Base-by-base conservation (phyloP, 768 basidiomycete species). In the Auricularia sp. region DNA sequence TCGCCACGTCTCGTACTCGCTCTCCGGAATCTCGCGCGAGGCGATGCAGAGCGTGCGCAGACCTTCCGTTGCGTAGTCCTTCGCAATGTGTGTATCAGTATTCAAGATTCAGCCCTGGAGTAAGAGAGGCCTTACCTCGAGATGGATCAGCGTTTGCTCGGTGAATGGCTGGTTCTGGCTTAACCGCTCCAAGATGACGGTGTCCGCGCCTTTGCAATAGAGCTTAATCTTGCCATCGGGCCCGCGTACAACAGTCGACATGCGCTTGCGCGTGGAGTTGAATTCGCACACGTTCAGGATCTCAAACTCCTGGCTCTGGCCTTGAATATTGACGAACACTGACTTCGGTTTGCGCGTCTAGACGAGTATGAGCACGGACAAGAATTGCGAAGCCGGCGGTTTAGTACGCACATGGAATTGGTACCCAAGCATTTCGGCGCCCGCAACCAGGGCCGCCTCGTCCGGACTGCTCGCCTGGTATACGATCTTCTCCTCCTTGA, bases 391-490 rank as follows among this genome's bases (percentile, higher is more conserved):
- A 29, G 2, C 29, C 29, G 29, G 29, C 29, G 29, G 29, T 29
- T 29, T 29, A 29, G 29, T 14, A 82, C 92, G 68, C 69, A 97
- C 96, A 69, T 93, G 91, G 75, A 99, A 99, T 67, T 89, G 89
- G 74, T 92, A 98, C 0, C 94, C 94, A 67, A 98, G 76, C 56
- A 90, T 72, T 72, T 98, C 94, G 0, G 97, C 97, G 4, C 97
- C 97, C 0, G 89, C 85, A 0, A 99, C 97, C 51, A 99, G 78
- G 2, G 97, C 97, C 0, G 94, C 97, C 75, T 99, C 96, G 71
- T 98, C 97, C 0, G 97, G 97, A 78, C 94, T 96, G 67, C 92
- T 95, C 1, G 97, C 97, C 74, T 99, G 97, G 71, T 88, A 99
- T 10, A 88, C 79, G 67, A 91, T 89, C 80, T 94, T 96, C 35